Evolutionary conservation across 1,139 yeast genomes (phyloP), one percentile per base, ranked within the genome.

Genomic region (Pichia sp.): DNA sequence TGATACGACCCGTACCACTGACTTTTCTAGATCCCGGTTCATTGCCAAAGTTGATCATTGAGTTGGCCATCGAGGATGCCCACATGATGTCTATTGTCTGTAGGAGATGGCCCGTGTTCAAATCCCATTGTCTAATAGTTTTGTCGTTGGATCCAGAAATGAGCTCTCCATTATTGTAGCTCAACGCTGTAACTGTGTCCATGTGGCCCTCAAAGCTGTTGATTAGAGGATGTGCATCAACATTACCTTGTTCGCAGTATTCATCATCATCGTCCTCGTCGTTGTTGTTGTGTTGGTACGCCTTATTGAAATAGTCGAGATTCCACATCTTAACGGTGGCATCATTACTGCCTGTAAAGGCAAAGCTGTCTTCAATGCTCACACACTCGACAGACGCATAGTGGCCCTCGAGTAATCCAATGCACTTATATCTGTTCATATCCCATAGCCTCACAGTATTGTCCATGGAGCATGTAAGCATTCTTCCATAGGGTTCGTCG

Each of bases 391-490:
- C 78, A 5, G 74, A 62, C 1, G 82, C 75, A 30, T 58, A 45
- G 46, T 75, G 81, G 15, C 80, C 81, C 40, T 66, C 70, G 36
- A 74, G 56, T 27, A 63, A 50, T 6, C 74, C 74, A 29, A 60
- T 55, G 55, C 68, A 72, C 50, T 62, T 69, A 34, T 68, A 74
- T 40, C 69, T 63, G 43, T 70, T 71, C 58, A 70, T 61, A 61
- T 87, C 95, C 95, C 96, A 86, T 6, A 88, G 83, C 45, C 83
- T 72, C 9, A 86, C 83, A 1, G 86, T 77, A 54, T 79, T 85
- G 58, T 86, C 95, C 49, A 77, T 63, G 5, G 87, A 74, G 0
- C 96, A 87, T 12, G 91, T 73, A 4, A 87, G 91, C 58, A 79
- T 53, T 1, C 75, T 74, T 3, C 86, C 86, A 55, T 77, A 79